Evolutionary conservation across 441 rosid species (phyloP).

Genomic region (Sinapis alba): DNA sequence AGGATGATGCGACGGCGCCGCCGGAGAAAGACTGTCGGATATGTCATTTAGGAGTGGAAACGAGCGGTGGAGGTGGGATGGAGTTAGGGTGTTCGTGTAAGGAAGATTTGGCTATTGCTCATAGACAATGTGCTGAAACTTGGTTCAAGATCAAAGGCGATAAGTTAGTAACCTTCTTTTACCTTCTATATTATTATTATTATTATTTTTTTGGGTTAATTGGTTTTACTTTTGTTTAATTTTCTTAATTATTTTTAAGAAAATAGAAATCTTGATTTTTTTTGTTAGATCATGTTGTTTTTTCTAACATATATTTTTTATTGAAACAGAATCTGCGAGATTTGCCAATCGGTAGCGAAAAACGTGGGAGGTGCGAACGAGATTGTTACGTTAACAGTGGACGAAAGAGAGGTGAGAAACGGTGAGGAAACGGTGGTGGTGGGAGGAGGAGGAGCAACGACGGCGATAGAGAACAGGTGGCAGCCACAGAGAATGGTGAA

Average conservation of each 20-base stretch:
- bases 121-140: slow-evolving; percentile 88
- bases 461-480: slow-evolving; percentile 45
- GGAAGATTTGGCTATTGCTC: slow-evolving; percentile 90
- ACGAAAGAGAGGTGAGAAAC: slow-evolving; percentile 40
- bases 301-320: not conserved
- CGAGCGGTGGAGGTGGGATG: slow-evolving; percentile 68
- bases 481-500: slow-evolving; percentile 67
- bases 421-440: slow-evolving; percentile 31
- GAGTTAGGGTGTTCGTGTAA: slow-evolving; percentile 94
- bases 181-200: too few relatives aligned
- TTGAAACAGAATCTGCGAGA: slow-evolving; percentile 72
- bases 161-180: slow-evolving; percentile 34
- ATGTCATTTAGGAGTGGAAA: slow-evolving; percentile 89
- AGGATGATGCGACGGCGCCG: slow-evolving; percentile 51
- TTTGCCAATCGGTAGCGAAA: slow-evolving; percentile 60
- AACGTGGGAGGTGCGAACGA: slow-evolving; percentile 55
- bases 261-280: not conserved
- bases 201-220: not conserved
- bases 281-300: not conserved
- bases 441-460: slow-evolving; percentile 23
- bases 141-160: slow-evolving; percentile 99
- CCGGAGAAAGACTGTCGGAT: slow-evolving; percentile 89
- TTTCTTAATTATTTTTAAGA: not conserved
- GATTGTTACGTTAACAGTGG: slow-evolving; percentile 34
- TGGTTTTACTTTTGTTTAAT: not conserved